Evolutionary conservation across 495 filamentous ascomycete genomes (phyloP), one percentile per base, ranked within the genome.

Genomic region (Annulohypoxylon moriforme): DNA sequence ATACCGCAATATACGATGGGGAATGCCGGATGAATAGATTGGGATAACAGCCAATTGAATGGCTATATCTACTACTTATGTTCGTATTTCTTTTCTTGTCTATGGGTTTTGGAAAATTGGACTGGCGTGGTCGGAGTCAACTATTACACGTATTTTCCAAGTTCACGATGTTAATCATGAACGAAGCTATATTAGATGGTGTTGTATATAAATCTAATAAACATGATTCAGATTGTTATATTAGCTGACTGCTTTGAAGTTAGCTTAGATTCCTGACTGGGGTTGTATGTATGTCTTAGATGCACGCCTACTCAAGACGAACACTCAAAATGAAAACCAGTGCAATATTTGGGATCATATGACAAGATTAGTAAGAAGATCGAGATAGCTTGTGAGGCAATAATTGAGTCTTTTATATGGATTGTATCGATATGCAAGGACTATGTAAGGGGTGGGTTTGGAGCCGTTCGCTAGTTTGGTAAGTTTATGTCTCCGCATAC

Each of bases 1-100:
- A 80, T 94, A 91, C 76, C 88, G 88, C 55, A 95, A 94, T 74
- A 78, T 94, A 68, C 81, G 82, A 66, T 75, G 77, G 34, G 86
- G 89, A 3, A 76, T 86, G 79, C 77, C 80, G n/a, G 74, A 71
- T 10, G 72, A 72, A 56, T 79, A 60, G 56, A 22, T 36, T 36
- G n/a, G 59, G 11, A 9, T 0, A 25, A 13, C 42, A 24, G 10
- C 47, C 31, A 33, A 24, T 59, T 20, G 4, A 38, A 27, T 27
- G 4, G 31, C 20, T 18, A 27, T 4, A 22, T 47, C 7, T 49
- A 13, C 1, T 33, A 25, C 31, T 34, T 64, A 22, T 20, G 44
- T 16, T 44, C 16, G 31, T 46, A 27, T 59, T 59, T 53, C 11
- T 62, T 38, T 46, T 47, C 36, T 46, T 53, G 4, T 58, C 31